Conservation (phyloP, 805 yeast species). For the Alloascoidea africana region DNA sequence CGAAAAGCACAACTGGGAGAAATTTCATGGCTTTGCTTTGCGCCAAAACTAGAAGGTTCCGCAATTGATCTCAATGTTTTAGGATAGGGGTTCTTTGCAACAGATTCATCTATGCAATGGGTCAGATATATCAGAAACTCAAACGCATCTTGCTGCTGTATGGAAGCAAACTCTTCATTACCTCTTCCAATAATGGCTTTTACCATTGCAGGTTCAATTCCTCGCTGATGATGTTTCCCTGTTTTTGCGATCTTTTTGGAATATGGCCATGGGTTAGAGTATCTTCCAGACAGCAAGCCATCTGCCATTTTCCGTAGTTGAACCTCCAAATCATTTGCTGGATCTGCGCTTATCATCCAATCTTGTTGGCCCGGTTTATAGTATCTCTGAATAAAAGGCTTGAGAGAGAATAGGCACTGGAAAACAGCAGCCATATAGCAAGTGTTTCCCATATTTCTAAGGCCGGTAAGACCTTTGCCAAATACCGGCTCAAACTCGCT, state of each 20-base stretch:
- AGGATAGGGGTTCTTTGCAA: no score
- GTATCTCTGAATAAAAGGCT: conserved; percentile 17
- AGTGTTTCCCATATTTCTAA: conserved; percentile 83
- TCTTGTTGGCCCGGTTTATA: no score
- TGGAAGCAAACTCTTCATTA: conserved; percentile 73
- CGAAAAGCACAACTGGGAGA: conserved; percentile 46
- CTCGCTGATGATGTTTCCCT: no score
- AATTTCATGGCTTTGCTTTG: conserved; percentile 5
- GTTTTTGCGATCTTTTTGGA: no score
- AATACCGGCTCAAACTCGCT: conserved; percentile 43
- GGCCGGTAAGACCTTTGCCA: conserved; percentile 72
- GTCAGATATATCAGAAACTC: conserved; percentile 65
- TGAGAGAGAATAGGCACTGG: conserved; percentile 45
- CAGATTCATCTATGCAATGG: no score
- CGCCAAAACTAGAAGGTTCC: no score
- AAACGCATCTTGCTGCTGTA: conserved; percentile 89
- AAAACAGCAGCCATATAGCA: conserved; percentile 78
- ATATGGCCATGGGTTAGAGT: conserved; percentile 49
- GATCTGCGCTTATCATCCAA: no score
- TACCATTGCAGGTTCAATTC: conserved; percentile 64
- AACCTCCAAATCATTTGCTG: conserved; percentile 49
- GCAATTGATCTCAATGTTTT: no score
- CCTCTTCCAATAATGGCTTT: conserved; percentile 63
- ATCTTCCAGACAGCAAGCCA: conserved; percentile 64
- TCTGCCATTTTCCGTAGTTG: conserved; percentile 71